A percentile compares a stretch with the other conserved stretches of the same genome.
Evolutionary conservation across 2,329 filamentous ascomycete species (phyloP).

Genomic region (Xylaria polymorpha): DNA sequence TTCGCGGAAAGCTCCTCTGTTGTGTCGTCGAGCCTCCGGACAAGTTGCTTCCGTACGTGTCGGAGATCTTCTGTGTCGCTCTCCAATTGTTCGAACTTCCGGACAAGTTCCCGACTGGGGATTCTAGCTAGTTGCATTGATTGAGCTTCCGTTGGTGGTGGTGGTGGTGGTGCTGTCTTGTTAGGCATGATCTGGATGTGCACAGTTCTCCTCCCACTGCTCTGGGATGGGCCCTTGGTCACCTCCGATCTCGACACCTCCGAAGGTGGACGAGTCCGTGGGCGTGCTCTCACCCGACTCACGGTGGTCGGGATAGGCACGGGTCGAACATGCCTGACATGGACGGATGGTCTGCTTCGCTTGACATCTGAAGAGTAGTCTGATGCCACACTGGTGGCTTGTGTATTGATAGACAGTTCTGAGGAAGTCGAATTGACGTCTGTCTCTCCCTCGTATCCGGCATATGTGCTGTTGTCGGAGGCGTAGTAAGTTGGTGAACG

Average conservation of each 20-base stretch:
- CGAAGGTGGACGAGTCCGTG: conserved; percentile 42
- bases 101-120: conserved; percentile 48
- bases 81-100: conserved; percentile 54
- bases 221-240: conserved; percentile 43
- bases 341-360: conserved; percentile 40
- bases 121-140: conserved; percentile 47
- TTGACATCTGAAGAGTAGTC: conserved; percentile 43
- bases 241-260: conserved; percentile 43
- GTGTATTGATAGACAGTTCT: conserved; percentile 53
- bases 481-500: conserved; percentile 45
- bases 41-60: conserved; percentile 48
- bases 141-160: conserved; percentile 32
- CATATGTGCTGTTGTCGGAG: conserved; percentile 47
- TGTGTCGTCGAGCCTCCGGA: conserved; percentile 48
- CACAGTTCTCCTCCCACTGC: conserved; percentile 45
- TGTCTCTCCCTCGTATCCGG: conserved; percentile 50
- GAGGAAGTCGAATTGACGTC: conserved; percentile 54
- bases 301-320: conserved; percentile 40
- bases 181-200: conserved; percentile 49
- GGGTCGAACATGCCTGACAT: conserved; percentile 48
- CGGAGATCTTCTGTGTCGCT: conserved; percentile 50
- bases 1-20: conserved; percentile 48
- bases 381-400: conserved; percentile 54
- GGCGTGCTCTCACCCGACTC: conserved; percentile 44
- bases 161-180: conserved; percentile 21